Percentiles rank a stretch among this genome's conserved stretches.
Evolutionary conservation across 2,329 filamentous ascomycete genomes (phyloP).

Genomic region (Chaetothyriales sp.): DNA sequence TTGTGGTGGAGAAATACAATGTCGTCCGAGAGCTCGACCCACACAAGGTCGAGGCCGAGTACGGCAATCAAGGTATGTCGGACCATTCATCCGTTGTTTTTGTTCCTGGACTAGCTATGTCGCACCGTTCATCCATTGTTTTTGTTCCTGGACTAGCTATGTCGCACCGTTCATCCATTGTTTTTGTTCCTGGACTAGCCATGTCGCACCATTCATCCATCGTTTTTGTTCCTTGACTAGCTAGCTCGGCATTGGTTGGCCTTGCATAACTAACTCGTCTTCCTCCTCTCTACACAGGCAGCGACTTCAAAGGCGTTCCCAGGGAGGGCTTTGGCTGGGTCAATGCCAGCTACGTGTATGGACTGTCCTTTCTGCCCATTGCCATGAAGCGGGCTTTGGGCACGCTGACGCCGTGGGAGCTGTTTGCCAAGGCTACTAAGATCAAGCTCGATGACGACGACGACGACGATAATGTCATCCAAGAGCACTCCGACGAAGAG

Average conservation of each 20-base stretch:
- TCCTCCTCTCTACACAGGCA: neutral
- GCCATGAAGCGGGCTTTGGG: conserved; percentile 83
- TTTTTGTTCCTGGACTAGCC: too few species aligned
- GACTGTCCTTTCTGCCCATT: conserved; percentile 72
- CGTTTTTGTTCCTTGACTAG: too few species aligned
- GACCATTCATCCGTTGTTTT: neutral
- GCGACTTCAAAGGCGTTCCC: conserved; percentile 84
- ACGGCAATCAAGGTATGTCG: conserved; percentile 71
- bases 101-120: too few species aligned
- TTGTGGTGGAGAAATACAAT: conserved; percentile 98
- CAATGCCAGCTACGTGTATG: conserved; percentile 94
- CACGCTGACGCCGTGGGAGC: conserved; percentile 73
- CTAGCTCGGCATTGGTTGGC: too few species aligned
- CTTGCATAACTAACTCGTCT: neutral
- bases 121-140: too few species aligned
- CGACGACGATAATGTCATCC: conserved; percentile 1
- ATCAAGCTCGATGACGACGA: conserved; percentile 13
- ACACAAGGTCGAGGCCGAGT: conserved; percentile 90
- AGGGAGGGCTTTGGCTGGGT: conserved; percentile 95
- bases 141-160: too few species aligned
- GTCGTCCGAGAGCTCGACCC: conserved; percentile 82
- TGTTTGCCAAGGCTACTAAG: conserved; percentile 55
- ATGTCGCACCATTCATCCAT: too few species aligned
- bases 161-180: too few species aligned
- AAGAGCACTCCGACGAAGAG: neutral